Percentiles rank a stretch among this genome's conserved stretches.
These are phyloP conservation scores for Moricandia arvensis DNA, from an alignment of 345 rosid species.

Conservation along the genomic window DNA sequence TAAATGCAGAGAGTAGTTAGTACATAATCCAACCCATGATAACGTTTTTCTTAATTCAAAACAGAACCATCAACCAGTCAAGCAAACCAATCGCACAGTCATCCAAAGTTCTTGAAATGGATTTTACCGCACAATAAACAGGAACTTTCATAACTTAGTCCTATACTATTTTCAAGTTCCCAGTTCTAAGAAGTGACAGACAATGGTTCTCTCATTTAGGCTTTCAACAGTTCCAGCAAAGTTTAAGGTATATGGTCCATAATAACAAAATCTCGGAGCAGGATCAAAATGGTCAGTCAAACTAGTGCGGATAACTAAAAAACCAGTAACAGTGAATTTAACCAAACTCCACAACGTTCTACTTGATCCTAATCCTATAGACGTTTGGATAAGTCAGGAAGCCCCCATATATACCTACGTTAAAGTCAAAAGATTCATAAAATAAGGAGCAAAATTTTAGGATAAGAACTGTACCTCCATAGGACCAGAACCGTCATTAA, in stretches of 20 bases:
- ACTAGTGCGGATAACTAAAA: neutral
- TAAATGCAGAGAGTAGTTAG: neutral
- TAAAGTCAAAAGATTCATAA: neutral
- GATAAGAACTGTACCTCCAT: conserved; percentile 52
- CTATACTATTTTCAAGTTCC: neutral
- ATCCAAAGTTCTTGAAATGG: neutral
- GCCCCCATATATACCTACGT: neutral
- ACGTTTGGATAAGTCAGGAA: neutral
- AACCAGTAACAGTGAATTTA: neutral
- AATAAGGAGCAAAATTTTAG: neutral
- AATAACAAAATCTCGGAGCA: neutral
- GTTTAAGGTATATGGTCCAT: neutral
- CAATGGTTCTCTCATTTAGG: neutral
- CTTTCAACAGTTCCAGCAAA: neutral
- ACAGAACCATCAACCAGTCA: neutral
- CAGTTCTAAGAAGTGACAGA: neutral
- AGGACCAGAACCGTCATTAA: conserved; percentile 52
- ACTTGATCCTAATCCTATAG: conserved; percentile 1
- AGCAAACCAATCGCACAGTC: neutral
- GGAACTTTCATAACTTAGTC: neutral
- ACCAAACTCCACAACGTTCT: neutral
- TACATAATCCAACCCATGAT: neutral
- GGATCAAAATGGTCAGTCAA: neutral
- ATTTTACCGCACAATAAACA: neutral
- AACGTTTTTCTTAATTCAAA: neutral